Conservation (phyloP, 1,284 basidiomycete genomes). For the Tranzscheliella williamsii region DNA sequence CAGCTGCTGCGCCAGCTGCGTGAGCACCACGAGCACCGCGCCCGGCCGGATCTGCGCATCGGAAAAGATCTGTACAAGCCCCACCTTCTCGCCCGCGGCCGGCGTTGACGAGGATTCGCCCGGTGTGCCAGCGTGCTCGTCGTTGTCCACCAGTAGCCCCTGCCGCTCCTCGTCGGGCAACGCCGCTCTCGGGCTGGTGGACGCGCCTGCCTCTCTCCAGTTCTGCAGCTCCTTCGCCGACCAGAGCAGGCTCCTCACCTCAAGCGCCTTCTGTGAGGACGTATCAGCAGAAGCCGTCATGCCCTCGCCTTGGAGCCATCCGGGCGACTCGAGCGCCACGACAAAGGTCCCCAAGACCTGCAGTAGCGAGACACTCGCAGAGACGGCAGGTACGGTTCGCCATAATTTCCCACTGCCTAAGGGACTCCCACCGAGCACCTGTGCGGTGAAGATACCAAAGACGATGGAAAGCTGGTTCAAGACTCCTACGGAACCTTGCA, state of each 20-base stretch:
- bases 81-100: constrained; percentile 1
- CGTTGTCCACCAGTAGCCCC: constrained; percentile 9
- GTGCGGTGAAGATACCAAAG: constrained; percentile 59
- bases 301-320: constrained; percentile 45
- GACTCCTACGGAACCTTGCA: constrained; percentile 76
- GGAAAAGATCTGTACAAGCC: constrained; percentile 16
- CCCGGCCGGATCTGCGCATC: constrained; percentile 31
- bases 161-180: constrained; percentile 19
- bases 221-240: constrained; percentile 20
- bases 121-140: neutral
- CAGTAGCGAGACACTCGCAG: constrained; percentile 48
- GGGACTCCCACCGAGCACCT: constrained; percentile 61
- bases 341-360: constrained; percentile 58
- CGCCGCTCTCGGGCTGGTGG: neutral
- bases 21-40: constrained; percentile 41
- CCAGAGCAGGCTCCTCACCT: constrained; percentile 31
- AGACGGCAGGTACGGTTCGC: constrained; percentile 60
- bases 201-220: constrained; percentile 10
- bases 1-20: constrained; percentile 56
- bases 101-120: neutral
- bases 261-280: constrained; percentile 5
- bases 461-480: constrained; percentile 68
- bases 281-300: neutral
- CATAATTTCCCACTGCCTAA: constrained; percentile 44
- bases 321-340: constrained; percentile 45